Percentiles rank a stretch among this genome's conserved stretches.
These are phyloP conservation scores for Exophiala lecanii-corni DNA, from an alignment of 2,329 filamentous ascomycete species.

Conservation along the genomic window DNA sequence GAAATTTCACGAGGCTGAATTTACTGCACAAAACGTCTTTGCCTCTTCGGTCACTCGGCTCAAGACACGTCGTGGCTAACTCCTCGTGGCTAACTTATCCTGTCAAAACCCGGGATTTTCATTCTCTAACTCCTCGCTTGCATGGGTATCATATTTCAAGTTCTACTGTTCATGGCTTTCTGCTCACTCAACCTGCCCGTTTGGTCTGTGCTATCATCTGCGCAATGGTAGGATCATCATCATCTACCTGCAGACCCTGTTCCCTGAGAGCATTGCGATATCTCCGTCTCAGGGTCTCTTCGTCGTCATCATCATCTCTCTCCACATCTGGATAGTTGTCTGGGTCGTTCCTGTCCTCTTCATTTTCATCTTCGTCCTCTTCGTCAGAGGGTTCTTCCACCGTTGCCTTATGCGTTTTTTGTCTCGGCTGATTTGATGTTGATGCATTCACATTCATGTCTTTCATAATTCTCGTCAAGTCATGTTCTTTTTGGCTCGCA, in stretches of 20 bases:
- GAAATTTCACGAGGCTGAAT: not conserved
- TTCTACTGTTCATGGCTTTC: too few relatives aligned
- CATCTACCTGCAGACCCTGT: slow-evolving; percentile 39
- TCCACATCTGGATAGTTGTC: slow-evolving; percentile 50
- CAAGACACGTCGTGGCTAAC: too few relatives aligned
- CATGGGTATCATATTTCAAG: slow-evolving; percentile 26
- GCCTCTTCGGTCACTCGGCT: too few relatives aligned
- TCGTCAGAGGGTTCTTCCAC: slow-evolving; percentile 42
- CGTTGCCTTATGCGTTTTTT: slow-evolving; percentile 37
- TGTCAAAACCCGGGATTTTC: not conserved
- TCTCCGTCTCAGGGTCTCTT: slow-evolving; percentile 65
- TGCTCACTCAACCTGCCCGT: slow-evolving; percentile 7
- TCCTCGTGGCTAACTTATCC: too few relatives aligned
- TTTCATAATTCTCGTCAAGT: slow-evolving; percentile 89
- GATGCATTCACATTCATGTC: slow-evolving; percentile 65
- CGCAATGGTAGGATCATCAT: slow-evolving; percentile 49
- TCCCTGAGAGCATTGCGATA: slow-evolving; percentile 72
- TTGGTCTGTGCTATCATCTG: slow-evolving; percentile 18
- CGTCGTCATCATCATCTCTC: slow-evolving; percentile 57
- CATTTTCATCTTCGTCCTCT: slow-evolving; percentile 36
- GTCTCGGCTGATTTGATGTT: slow-evolving; percentile 23
- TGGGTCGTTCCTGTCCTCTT: slow-evolving; percentile 44
- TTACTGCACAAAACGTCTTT: too few relatives aligned
- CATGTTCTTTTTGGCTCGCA: slow-evolving; percentile 66
- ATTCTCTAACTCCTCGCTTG: slow-evolving; percentile 14